Evolutionary conservation across 225 moss, liverwort and hornwort genomes (phyloP).

Genomic region (Thuidium tamariscinum): DNA sequence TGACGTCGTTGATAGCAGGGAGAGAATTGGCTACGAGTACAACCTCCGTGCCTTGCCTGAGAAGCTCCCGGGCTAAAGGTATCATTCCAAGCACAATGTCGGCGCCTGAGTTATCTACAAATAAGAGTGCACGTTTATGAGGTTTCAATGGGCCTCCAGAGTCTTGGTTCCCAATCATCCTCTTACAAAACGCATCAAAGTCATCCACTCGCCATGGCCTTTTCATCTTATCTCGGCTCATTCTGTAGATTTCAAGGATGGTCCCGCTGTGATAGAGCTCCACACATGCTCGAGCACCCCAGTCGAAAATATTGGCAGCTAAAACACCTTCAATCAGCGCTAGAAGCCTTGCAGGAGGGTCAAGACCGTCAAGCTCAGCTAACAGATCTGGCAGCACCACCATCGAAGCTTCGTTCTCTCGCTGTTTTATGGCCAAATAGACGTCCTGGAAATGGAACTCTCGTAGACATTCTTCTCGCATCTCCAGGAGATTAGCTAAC

Average conservation of each 20-base stretch:
- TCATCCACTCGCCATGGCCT: conserved; percentile 96
- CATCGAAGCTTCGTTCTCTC: conserved; percentile 92
- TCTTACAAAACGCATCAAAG: conserved; percentile 55
- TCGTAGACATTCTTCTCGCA: conserved; percentile 95
- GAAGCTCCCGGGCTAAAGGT: conserved; percentile 79
- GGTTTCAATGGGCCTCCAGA: conserved; percentile 1
- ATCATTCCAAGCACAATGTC: conserved; percentile 95
- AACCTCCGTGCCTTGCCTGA: conserved; percentile 91
- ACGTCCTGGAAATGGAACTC: conserved; percentile 92
- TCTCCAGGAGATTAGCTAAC: conserved; percentile 82
- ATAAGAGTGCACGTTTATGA: conserved; percentile 80
- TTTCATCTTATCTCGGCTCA: conserved; percentile 97
- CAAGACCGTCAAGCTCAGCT: conserved; percentile 76
- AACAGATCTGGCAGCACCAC: conserved; percentile 85
- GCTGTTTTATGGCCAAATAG: conserved; percentile 76
- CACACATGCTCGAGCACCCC: conserved; percentile 99
- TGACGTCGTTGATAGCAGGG: conserved; percentile 94
- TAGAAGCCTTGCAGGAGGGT: conserved; percentile 54
- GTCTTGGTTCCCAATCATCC: conserved; percentile 48
- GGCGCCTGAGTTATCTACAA: conserved; percentile 96
- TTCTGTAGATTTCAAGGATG: conserved; percentile 93
- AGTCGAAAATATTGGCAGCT: conserved; percentile 95
- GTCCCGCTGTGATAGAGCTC: conserved; percentile 92
- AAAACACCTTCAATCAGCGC: conserved; percentile 89
- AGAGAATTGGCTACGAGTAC: conserved; percentile 92